Evolutionary conservation across 192 early-diverging fungal species (phyloP), one percentile per base, ranked within the genome.

Genomic region (Coemansia sp.): DNA sequence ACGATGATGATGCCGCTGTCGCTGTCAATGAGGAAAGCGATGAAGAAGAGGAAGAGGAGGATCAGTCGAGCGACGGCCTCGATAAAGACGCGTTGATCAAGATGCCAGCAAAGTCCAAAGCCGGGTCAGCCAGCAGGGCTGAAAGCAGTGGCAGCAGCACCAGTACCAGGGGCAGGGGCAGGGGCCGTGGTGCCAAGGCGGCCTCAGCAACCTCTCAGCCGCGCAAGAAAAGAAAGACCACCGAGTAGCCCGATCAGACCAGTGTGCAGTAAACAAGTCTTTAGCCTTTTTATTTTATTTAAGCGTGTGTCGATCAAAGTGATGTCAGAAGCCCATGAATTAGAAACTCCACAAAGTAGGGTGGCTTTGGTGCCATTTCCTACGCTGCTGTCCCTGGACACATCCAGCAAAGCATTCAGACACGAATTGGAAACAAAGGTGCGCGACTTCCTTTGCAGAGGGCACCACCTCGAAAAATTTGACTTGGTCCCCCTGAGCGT

Each of bases 151-250:
- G 38, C n/a, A 57, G 15, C 15, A 61, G 50, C 50, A 25, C 2
- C 7, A 25, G 61, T 9, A 9, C 53, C 46, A 73, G 72, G 39
- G 45, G 46, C 38, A 23, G 44, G 3, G 68, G 50, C 58, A 62
- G 46, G 25, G 50, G 61, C 34, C 58, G 62, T 7, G 50, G 60
- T n/a, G 45, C 55, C 32, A 58, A 41, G 29, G 46, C 68, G 19
- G 41, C 64, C 2, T 61, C 68, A 44, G 25, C 50, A 38, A 57
- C 44, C 66, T 41, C 59, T 41, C 46, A 70, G 25, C 50, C 67
- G 11, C 78, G 69, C 66, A 72, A 72, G 51, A 70, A 63, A 37
- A 80, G 70, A 64, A 75, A 80, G 70, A 41, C 50, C 17, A 34
- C 50, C 17, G 59, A 61, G 19, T 61, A 61, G 59, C 36, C n/a